Base-by-base conservation (phyloP, 179 eudicot species). In the Heliamphora pulchella region DNA sequence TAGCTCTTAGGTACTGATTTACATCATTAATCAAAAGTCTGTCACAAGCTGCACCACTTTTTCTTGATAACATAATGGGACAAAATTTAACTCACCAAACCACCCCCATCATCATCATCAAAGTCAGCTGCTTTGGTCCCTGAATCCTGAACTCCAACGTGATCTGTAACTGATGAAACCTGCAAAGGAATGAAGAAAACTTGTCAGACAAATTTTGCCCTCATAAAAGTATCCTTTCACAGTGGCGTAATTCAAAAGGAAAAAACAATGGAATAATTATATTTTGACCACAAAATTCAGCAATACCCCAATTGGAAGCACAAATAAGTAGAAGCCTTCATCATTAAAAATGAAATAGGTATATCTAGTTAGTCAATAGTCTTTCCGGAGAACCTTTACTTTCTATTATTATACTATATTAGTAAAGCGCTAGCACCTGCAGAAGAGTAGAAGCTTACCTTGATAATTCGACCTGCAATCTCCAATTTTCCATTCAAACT, bases 81-180 rank as follows among this genome's bases (percentile, higher is more conserved):
- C 68, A n/a, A 63, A 47, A 22, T 17, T 66, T 11, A 22, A 86
- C 97, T 91, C 82, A 94, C 98, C 97, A 93, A 81, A 83, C 98
- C 98, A 84, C 97, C 98, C 0, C 98, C 97, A 83, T 94, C 98
- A 81, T 94, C 98, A 66, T 94, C 98, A 81, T 94, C 98, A 80
- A 94, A 91, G 76, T 94, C 98, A 74, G 96, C 96, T 80, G 96
- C 86, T 84, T 88, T 90, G 72, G 88, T 89, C 75, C 92, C 96
- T 39, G 92, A 84, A 79, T 94, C 98, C 86, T 94, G 98, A 74
- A 81, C 89, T 71, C 92, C 91, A 85, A 90, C 86, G 86, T 94
- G 98, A 81, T 94, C 98, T 39, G 97, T 89, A 53, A 94, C 97
- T 72, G 92, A 92, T 51, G 98, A 94, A 78, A 94, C 98, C 98